Base-by-base conservation (phyloP, 1,284 basidiomycete species). In the Schizophyllum commune region DNA sequence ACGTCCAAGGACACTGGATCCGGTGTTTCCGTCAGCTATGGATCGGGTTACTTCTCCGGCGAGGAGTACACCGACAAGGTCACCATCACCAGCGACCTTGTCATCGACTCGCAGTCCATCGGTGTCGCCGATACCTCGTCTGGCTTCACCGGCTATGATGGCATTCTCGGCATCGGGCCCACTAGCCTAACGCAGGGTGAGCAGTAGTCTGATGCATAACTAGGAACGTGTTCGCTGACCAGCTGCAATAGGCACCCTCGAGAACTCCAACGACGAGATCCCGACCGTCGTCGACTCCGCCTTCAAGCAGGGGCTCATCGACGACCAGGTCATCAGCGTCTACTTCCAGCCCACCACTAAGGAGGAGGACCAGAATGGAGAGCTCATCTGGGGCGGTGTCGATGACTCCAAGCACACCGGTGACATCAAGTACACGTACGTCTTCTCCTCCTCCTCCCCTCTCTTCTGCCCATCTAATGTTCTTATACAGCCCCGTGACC, bases 111-210 rank as follows among this genome's bases (percentile, higher is more conserved):
- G 7, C 84, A 86, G 67, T 82, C 80, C 17, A 83, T 86, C 63
- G 84, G 83, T 64, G 81, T 83, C 59, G 84, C 84, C 33, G 69
- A 74, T 5, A 66, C 7, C 17, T 8, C 6, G 15, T 32, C 22
- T n/a, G 55, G n/a, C 1, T 69, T 74, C 55, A 9, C 21, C 55
- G 32, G 32, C 19, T 72, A 78, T 11, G 78, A 85, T 67, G 79
- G 79, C 32, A 83, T 85, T 62, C 68, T 86, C 32, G 84, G 83
- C 17, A 75, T 83, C 63, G 82, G 82, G 5, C 82, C 82, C 17
- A 69, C 70, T 13, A 77, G 71, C 59, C 72, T 83, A 19, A 82
- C 81, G 13, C 19, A 67, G 17, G 77, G 73, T 70, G 52, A 20
- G 32, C 27, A 57, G 17, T 6, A 17, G 55, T 8, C 8, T 9